These are phyloP conservation scores for Ceratocystis diversiconidia DNA, from an alignment of 2,329 filamentous ascomycete genomes.

Conservation along the genomic window DNA sequence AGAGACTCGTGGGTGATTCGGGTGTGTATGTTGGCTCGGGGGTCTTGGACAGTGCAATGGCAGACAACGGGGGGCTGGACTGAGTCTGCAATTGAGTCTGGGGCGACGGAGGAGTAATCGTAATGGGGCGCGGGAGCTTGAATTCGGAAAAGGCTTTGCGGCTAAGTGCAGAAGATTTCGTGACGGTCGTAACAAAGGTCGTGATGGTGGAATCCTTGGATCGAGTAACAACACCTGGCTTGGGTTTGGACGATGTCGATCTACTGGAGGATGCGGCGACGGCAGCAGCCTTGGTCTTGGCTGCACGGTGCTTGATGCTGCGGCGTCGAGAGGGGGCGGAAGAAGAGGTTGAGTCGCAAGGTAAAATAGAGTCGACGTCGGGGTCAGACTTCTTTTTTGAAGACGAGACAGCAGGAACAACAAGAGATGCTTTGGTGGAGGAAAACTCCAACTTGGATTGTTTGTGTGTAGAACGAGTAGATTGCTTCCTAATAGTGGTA, in stretches of 20 bases:
- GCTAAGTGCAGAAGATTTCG: conserved; percentile 11
- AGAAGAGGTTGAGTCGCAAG: conserved; percentile 1
- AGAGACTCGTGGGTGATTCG: conserved; percentile 15
- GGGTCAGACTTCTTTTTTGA: not conserved
- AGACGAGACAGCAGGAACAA: not conserved
- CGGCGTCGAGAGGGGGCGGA: conserved; percentile 5
- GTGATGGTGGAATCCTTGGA: conserved; percentile 9
- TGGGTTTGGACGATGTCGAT: not conserved
- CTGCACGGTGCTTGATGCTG: conserved; percentile 14
- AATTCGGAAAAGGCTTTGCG: conserved; percentile 1
- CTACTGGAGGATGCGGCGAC: conserved; percentile 10
- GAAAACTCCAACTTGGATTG: conserved; percentile 15
- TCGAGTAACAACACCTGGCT: not conserved
- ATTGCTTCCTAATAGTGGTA: not conserved
- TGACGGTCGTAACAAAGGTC: conserved; percentile 13
- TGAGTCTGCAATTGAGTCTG: not conserved
- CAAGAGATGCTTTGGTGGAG: conserved; percentile 11
- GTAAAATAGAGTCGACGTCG: not conserved
- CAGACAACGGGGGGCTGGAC: conserved; percentile 7
- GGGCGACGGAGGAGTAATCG: conserved; percentile 2
- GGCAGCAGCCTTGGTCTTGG: conserved; percentile 14
- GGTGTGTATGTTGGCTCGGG: conserved; percentile 5
- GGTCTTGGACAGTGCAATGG: not conserved
- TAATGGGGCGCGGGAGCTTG: conserved; percentile 11
- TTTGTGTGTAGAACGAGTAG: conserved; percentile 2